phyloP scores from a whole-genome alignment of 2,329 filamentous ascomycete species.

The Didymella glomerata region DNA sequence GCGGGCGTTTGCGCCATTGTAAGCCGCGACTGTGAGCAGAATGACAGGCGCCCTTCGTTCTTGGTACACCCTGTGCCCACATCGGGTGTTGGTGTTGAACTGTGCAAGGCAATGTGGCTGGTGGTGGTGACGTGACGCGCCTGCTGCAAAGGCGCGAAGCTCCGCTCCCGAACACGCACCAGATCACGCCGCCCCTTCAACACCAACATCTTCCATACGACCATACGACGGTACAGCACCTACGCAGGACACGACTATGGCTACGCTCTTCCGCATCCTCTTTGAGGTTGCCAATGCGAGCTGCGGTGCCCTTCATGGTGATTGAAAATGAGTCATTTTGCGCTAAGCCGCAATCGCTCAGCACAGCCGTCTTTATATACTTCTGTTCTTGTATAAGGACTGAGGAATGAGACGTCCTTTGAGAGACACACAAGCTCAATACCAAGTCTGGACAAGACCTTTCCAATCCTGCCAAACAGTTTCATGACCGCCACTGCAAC shows the following conservation, averaged over 20 bases:
- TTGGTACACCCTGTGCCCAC: too few species aligned
- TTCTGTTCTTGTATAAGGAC: not conserved
- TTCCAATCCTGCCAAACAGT: not conserved
- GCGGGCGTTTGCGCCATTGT: conserved; percentile 6
- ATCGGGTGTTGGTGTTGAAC: too few species aligned
- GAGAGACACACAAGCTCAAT: not conserved
- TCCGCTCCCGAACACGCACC: not conserved
- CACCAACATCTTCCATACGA: not conserved
- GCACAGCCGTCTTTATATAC: too few species aligned
- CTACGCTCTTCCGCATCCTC: not conserved
- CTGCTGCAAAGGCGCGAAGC: not conserved
- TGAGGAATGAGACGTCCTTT: not conserved
- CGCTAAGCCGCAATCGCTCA: not conserved
- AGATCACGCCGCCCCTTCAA: too few species aligned
- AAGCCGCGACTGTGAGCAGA: not conserved
- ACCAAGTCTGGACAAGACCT: not conserved
- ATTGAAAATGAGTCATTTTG: conserved; percentile 11
- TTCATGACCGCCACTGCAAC: conserved; percentile 2
- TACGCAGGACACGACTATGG: too few species aligned
- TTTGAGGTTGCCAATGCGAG: not conserved
- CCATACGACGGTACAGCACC: not conserved
- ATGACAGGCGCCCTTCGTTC: not conserved
- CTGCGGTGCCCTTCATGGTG: not conserved
- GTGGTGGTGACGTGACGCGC: not conserved
- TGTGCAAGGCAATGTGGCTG: not conserved